Percentiles rank a stretch among this genome's conserved stretches.
phyloP scores from a whole-genome alignment of 83 land plant genomes.

The Diphasiastrum complanatum region DNA sequence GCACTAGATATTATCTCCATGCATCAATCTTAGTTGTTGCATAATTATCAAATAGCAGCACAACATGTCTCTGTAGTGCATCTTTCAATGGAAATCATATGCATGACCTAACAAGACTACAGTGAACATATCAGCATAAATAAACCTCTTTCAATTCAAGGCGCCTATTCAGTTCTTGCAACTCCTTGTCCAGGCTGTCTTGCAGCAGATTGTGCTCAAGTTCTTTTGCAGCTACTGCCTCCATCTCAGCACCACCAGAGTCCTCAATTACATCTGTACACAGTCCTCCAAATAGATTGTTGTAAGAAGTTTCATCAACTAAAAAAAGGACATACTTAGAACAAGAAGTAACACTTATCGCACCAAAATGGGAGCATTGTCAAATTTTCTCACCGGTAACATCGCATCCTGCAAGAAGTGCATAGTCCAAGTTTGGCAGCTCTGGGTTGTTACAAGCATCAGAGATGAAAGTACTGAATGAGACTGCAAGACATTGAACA shows the following conservation, averaged over 20 bases:
- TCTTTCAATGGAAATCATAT: neutral
- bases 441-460: slow-evolving; percentile 34
- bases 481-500: slow-evolving; percentile 8
- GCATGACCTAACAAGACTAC: neutral
- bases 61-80: neutral
- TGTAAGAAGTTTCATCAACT: neutral
- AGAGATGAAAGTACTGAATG: slow-evolving; percentile 12
- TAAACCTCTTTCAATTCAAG: slow-evolving; percentile 93
- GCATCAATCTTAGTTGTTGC: too few relatives aligned
- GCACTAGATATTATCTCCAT: too few relatives aligned
- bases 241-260: slow-evolving; percentile 56
- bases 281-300: neutral
- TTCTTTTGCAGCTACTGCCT: slow-evolving; percentile 58
- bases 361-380: too few relatives aligned
- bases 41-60: too few relatives aligned
- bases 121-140: neutral
- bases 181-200: slow-evolving; percentile 75
- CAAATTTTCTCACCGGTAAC: too few relatives aligned
- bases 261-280: slow-evolving; percentile 33
- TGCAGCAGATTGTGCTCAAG: slow-evolving; percentile 72
- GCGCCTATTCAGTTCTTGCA: slow-evolving; percentile 70
- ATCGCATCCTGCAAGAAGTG: too few relatives aligned
- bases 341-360: neutral
- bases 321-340: neutral
- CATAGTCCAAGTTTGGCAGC: neutral